Conservation (phyloP, 108 stramenopile species). For the Cyclotella kingstonii region DNA sequence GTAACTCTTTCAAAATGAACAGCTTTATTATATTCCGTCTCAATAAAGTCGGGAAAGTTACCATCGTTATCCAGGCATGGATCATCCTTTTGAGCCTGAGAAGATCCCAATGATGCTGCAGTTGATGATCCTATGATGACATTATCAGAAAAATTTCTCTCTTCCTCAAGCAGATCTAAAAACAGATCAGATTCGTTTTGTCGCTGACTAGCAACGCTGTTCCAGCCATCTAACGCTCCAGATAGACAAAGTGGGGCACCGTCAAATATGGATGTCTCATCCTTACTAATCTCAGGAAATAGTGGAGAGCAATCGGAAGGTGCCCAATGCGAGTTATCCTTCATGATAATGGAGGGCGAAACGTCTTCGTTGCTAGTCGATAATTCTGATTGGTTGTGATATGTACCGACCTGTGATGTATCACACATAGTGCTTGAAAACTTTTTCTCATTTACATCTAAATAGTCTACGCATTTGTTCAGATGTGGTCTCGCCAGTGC, state of each 20-base stretch:
- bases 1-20: slow-evolving; percentile 7
- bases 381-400: not conserved
- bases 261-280: slow-evolving; percentile 27
- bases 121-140: slow-evolving; percentile 60
- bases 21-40: slow-evolving; percentile 8
- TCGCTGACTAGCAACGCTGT: slow-evolving; percentile 19
- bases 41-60: slow-evolving; percentile 6
- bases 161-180: slow-evolving; percentile 44
- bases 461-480: no score
- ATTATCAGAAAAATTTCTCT: not conserved
- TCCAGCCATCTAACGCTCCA: slow-evolving; percentile 28
- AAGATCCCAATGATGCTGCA: slow-evolving; percentile 78
- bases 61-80: slow-evolving; percentile 10
- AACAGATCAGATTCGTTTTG: slow-evolving; percentile 56
- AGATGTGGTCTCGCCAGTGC: no score
- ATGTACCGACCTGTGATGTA: no score
- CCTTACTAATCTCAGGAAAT: slow-evolving; percentile 11
- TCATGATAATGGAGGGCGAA: not conserved
- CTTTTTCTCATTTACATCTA: no score
- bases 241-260: slow-evolving; percentile 29
- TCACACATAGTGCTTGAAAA: no score
- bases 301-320: slow-evolving; percentile 12
- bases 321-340: slow-evolving; percentile 3
- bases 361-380: slow-evolving; percentile 2
- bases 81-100: slow-evolving; percentile 37